Percentiles rank a stretch among this genome's conserved stretches.
These are phyloP conservation scores for Lablab purpureus DNA, from an alignment of 306 rosid species.

Conservation along the genomic window DNA sequence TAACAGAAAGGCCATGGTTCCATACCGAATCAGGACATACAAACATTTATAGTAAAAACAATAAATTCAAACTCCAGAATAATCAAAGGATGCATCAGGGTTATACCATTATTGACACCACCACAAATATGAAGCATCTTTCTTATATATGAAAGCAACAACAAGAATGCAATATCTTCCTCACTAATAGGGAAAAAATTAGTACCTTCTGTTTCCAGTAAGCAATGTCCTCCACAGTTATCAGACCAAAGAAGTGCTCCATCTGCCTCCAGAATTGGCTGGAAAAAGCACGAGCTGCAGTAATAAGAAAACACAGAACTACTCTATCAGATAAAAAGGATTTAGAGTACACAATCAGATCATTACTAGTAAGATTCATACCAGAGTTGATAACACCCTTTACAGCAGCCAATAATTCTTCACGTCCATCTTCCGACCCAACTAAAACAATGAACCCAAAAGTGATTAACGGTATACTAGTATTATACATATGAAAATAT, in stretches of 20 bases:
- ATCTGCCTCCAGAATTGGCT: slow-evolving; percentile 84
- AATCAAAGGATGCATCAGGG: slow-evolving; percentile 34
- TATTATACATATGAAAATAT: slow-evolving; percentile 22
- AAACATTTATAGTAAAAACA: slow-evolving; percentile 35
- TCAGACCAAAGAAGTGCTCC: slow-evolving; percentile 77
- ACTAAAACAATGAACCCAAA: slow-evolving; percentile 57
- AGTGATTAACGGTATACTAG: slow-evolving; percentile 45
- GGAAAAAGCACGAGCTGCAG: slow-evolving; percentile 68
- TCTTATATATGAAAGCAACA: slow-evolving; percentile 28
- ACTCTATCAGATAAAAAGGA: slow-evolving; percentile 41
- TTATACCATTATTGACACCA: slow-evolving; percentile 15
- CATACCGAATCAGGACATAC: slow-evolving; percentile 37
- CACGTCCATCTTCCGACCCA: slow-evolving; percentile 82
- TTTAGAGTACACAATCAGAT: slow-evolving; percentile 41
- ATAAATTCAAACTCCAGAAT: slow-evolving; percentile 30
- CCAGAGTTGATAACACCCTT: slow-evolving; percentile 71
- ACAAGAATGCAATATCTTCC: neutral
- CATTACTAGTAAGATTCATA: slow-evolving; percentile 48
- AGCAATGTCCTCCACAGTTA: slow-evolving; percentile 65
- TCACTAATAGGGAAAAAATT: slow-evolving; percentile 24
- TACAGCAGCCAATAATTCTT: slow-evolving; percentile 85
- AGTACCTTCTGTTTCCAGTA: slow-evolving; percentile 79
- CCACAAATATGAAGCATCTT: slow-evolving; percentile 32
- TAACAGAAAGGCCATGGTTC: neutral
- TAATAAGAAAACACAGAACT: slow-evolving; percentile 48